Base-by-base conservation (phyloP, 176 grass and related monocot species). In the Eleusine coracana region DNA sequence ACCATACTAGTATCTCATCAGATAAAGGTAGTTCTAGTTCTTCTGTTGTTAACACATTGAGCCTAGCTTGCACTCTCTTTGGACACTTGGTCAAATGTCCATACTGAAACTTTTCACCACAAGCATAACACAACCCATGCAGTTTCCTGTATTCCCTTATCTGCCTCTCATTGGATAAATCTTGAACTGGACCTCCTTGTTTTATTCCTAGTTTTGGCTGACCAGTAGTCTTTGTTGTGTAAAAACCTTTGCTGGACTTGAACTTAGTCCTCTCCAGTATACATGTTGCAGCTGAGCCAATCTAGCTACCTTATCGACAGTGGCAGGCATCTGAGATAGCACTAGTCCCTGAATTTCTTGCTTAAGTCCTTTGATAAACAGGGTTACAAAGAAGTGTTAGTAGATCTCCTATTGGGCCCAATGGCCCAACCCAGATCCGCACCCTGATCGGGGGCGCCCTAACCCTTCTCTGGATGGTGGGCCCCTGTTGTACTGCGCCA, bases 171-270 rank as follows among this genome's bases (percentile, higher is more conserved):
- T 63, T 63, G 7, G 10, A 12, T 1, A 63, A 4, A 0, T 63
- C 59, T n/a, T n/a, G n/a, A n/a, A 12, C 0, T 3, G 13, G 7
- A 0, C 2, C 5, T 7, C 42, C 6, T 7, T 1, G 5, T 4
- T 6, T 21, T 4, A 3, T 5, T 55, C 5, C 16, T 1, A 5
- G 1, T 1, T 20, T 18, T 6, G 16, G 5, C 17, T n/a, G n/a
- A n/a, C 0, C 7, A 0, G 0, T 55, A 6, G 17, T 14, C 12
- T n/a, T n/a, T n/a, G 2, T 12, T 1, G 48, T 12, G 10, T 7
- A 3, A 15, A 3, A 1, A 2, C 6, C 6, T 3, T 15, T 15
- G 3, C 0, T 14, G 15, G 45, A 1, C 15, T 15, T 50, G 13
- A 50, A 54, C 16, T 54, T 54, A 0, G 16, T 4, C 11, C 14